These are phyloP conservation scores for Myriosclerotinia scirpicola DNA, from an alignment of 2,329 filamentous ascomycete species.

Conservation along the genomic window DNA sequence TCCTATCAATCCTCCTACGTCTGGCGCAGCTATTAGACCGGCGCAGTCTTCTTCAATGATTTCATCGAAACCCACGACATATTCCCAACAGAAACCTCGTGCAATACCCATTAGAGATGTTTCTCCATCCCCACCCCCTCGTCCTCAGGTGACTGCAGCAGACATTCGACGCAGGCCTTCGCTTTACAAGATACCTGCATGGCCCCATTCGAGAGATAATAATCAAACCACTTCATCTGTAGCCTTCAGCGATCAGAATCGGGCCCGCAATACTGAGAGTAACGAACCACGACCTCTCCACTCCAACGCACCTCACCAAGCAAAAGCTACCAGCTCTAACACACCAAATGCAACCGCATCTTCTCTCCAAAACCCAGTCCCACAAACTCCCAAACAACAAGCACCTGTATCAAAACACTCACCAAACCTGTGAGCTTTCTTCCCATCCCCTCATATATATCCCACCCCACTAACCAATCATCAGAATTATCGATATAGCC, in stretches of 20 bases:
- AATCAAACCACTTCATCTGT: background rate
- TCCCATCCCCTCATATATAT: constrained; percentile 16
- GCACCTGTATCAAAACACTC: constrained; percentile 28
- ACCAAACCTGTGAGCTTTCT: constrained; percentile 33
- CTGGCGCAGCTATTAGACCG: background rate
- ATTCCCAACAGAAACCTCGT: background rate
- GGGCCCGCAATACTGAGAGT: no score
- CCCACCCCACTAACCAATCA: constrained; percentile 33
- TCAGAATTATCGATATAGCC: constrained; percentile 50
- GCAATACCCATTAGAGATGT: background rate
- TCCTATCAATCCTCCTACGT: background rate
- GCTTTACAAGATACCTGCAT: constrained; percentile 35
- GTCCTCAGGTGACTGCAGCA: constrained; percentile 10
- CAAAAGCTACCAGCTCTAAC: background rate
- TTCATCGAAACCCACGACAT: background rate
- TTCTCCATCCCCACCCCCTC: background rate
- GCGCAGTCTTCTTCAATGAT: background rate
- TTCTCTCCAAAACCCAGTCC: background rate
- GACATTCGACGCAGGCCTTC: constrained; percentile 37
- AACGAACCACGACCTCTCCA: background rate
- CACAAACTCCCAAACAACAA: constrained; percentile 13
- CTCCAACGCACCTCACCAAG: background rate
- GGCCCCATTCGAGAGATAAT: constrained; percentile 18
- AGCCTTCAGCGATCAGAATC: background rate
- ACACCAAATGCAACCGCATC: background rate